Evolutionary conservation across 1,139 yeast genomes (phyloP), one percentile per base, ranked within the genome.

Genomic region (Blastobotrys apis): DNA sequence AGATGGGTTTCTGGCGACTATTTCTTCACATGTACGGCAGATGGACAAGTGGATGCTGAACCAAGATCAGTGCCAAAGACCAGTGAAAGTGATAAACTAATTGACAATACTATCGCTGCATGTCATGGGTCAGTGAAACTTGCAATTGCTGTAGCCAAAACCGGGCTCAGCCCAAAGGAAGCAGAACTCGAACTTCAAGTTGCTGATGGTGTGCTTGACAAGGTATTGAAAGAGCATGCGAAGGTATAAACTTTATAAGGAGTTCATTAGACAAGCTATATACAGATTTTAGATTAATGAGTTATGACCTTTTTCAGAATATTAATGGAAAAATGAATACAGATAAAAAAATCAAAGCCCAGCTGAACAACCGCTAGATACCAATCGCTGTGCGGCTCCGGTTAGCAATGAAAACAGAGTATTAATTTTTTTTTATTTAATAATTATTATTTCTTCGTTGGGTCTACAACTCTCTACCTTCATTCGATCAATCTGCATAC

Each of bases 131-230:
- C 49, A 30, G 48, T 57, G 27, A 57, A 57, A 39, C 47, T 54
- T 15, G 59, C 62, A 12, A 47, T 55, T 13, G 49, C 57, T 20
- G 58, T 56, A 12, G 59, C 53, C 8, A 55, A 50, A 39, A 53
- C 58, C 12, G 60, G 60, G 9, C 37, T 53, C 12, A 26, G 49
- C 8, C 45, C 53, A 4, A 44, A 39, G n/a, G 52, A 44, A 8
- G 53, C 59, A 10, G 31, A 33, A 20, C 30, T 43, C 8, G 43
- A 52, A 29, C 44, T 56, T 17, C 43, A 47, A 8, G 45, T 39
- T 8, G 39, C 44, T 25, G 45, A 37, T 12, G 55, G 55, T 5
- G 47, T 42, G 2, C 38, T 52, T 37, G 34, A 33, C 22, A 39
- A 16, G 12, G 50, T 47, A 10, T 35, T 47, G 17, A 40, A 30